phyloP scores from a whole-genome alignment of 2,329 filamentous ascomycete species.

The Graphilbum sp. region DNA sequence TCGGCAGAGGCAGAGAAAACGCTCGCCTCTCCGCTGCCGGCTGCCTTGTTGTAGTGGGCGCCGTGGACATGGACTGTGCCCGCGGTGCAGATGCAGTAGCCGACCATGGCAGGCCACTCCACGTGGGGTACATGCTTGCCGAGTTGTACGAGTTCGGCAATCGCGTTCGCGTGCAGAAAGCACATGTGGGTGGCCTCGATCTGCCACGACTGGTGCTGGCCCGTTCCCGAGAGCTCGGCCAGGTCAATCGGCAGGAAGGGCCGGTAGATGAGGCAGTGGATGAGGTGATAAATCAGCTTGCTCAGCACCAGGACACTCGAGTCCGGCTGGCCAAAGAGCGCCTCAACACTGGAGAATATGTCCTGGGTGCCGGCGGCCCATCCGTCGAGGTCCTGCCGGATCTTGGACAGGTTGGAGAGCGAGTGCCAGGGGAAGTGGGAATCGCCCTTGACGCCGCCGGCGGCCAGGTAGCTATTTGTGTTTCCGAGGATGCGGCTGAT shows the following conservation, averaged over 20 bases:
- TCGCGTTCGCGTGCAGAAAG: constrained; percentile 73
- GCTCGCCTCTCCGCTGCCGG: constrained; percentile 33
- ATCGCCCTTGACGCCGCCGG: constrained; percentile 74
- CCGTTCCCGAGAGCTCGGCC: constrained; percentile 60
- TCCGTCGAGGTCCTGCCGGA: constrained; percentile 67
- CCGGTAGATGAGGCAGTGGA: constrained; percentile 74
- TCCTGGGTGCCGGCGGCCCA: constrained; percentile 74
- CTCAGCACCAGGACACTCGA: constrained; percentile 65
- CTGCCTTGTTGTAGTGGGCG: constrained; percentile 52
- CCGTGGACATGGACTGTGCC: constrained; percentile 82
- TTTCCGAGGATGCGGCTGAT: constrained; percentile 69
- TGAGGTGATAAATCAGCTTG: constrained; percentile 74
- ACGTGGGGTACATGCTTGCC: constrained; percentile 57
- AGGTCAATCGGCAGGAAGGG: constrained; percentile 77
- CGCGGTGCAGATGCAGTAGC: constrained; percentile 74
- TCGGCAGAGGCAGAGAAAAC: constrained; percentile 48
- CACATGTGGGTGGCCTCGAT: constrained; percentile 82
- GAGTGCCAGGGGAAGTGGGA: constrained; percentile 87
- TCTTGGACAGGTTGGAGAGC: constrained; percentile 70
- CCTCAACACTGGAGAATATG: constrained; percentile 58
- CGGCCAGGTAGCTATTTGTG: constrained; percentile 70
- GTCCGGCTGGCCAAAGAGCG: constrained; percentile 61
- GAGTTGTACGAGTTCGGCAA: constrained; percentile 66
- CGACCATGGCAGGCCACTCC: constrained; percentile 76
- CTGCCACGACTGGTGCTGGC: constrained; percentile 83